Percentiles rank a stretch among this genome's conserved stretches.
These are phyloP conservation scores for Pogostemon cablin DNA, from an alignment of 257 asterid genomes.

Conservation along the genomic window DNA sequence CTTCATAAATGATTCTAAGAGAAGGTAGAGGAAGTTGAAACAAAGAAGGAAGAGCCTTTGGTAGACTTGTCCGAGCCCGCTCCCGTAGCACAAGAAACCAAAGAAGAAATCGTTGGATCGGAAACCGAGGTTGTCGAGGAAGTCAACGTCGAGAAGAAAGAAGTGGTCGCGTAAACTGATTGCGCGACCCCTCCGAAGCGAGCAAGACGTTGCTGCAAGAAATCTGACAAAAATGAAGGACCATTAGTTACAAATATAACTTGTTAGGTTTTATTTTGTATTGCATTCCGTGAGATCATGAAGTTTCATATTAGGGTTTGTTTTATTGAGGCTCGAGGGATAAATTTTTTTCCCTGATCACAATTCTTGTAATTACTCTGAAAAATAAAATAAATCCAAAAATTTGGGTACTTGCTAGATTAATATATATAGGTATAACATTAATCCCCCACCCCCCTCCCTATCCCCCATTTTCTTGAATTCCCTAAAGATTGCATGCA, in stretches of 20 bases:
- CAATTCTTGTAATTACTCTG: constrained; percentile 21
- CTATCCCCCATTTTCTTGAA: too few species aligned
- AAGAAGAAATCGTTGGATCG: constrained; percentile 34
- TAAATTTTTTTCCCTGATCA: background rate
- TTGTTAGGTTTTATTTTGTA: constrained; percentile 16
- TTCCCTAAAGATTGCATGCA: too few species aligned
- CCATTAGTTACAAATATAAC: background rate
- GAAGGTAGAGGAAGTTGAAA: constrained; percentile 44
- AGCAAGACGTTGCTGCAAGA: background rate
- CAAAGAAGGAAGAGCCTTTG: constrained; percentile 41
- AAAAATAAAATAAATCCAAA: constrained; percentile 3
- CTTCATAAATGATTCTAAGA: constrained; percentile 41
- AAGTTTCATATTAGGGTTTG: constrained; percentile 1
- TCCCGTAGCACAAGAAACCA: constrained; percentile 47
- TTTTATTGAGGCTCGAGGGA: constrained; percentile 26
- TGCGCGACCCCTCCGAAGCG: background rate
- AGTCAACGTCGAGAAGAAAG: constrained; percentile 39
- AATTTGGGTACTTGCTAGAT: background rate
- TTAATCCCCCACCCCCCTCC: too few species aligned
- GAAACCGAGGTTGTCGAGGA: constrained; percentile 32
- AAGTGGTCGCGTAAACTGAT: constrained; percentile 30
- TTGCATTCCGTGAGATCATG: background rate
- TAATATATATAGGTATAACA: background rate
- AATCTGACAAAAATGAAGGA: constrained; percentile 12
- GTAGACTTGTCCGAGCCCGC: constrained; percentile 45